phyloP scores from a whole-genome alignment of 1,284 basidiomycete genomes.

The Caloboletus firmus region DNA sequence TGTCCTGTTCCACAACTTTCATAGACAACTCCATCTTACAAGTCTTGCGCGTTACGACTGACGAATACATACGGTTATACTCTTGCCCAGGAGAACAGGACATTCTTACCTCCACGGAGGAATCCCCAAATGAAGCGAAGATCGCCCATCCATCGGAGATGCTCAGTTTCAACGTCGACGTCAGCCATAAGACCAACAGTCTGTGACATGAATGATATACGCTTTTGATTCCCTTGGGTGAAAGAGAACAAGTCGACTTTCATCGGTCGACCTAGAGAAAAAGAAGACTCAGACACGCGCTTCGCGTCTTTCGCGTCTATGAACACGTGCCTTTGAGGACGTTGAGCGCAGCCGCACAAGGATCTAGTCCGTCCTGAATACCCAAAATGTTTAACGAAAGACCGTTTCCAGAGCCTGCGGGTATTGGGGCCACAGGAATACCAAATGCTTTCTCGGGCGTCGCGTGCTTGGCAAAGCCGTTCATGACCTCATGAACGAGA shows the following conservation, averaged over 20 bases:
- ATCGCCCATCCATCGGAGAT: constrained; percentile 93
- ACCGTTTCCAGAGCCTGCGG: constrained; percentile 86
- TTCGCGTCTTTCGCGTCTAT: not conserved
- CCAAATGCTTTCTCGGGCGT: constrained; percentile 71
- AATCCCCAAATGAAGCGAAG: constrained; percentile 85
- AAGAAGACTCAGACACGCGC: constrained; percentile 1
- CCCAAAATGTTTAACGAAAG: constrained; percentile 76
- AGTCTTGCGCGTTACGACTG: constrained; percentile 66
- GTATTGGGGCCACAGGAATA: constrained; percentile 83
- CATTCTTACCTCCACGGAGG: constrained; percentile 61
- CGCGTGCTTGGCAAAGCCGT: constrained; percentile 79
- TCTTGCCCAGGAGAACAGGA: not conserved
- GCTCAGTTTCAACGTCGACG: constrained; percentile 84
- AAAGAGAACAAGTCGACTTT: constrained; percentile 82
- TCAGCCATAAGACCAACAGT: constrained; percentile 92
- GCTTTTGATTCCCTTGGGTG: constrained; percentile 63
- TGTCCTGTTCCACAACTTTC: constrained; percentile 72
- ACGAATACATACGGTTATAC: not conserved
- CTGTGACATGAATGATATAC: constrained; percentile 88
- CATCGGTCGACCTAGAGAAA: constrained; percentile 61
- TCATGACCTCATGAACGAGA: constrained; percentile 87
- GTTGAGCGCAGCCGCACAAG: constrained; percentile 76
- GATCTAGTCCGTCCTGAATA: constrained; percentile 70
- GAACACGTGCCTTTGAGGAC: constrained; percentile 75
- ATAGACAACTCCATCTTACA: constrained; percentile 72